Percentiles rank a stretch among this genome's conserved stretches.
Evolutionary conservation across 2,329 filamentous ascomycete species (phyloP).

Genomic region (Tympanopsis confertula): DNA sequence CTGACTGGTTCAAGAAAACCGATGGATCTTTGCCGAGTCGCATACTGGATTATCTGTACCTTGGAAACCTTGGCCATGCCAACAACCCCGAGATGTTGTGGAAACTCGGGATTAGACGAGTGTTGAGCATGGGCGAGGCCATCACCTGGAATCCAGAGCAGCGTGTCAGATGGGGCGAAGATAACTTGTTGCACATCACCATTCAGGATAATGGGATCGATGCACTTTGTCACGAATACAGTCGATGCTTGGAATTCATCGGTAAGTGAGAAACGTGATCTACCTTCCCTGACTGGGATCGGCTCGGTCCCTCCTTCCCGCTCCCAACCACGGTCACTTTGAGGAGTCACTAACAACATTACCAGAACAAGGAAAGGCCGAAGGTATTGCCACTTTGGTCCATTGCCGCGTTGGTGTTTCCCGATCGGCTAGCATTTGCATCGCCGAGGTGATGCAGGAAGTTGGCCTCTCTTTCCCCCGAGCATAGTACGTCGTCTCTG

Average conservation of each 20-base stretch:
- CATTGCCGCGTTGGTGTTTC: constrained; percentile 68
- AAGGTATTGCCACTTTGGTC: constrained; percentile 56
- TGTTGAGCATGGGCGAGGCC: constrained; percentile 60
- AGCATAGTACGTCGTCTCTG: constrained; percentile 34
- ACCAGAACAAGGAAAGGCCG: constrained; percentile 48
- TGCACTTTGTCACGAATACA: constrained; percentile 55
- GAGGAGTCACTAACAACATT: not conserved
- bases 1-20: constrained; percentile 51
- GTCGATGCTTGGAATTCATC: constrained; percentile 58
- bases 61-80: constrained; percentile 61
- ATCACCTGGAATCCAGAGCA: constrained; percentile 46
- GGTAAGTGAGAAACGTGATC: constrained; percentile 43
- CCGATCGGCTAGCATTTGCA: constrained; percentile 64
- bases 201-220: constrained; percentile 70
- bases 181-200: constrained; percentile 54
- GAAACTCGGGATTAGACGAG: constrained; percentile 52
- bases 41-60: constrained; percentile 63
- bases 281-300: not conserved
- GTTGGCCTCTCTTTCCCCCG: constrained; percentile 54
- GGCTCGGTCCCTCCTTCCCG: not conserved
- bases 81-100: constrained; percentile 59
- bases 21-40: constrained; percentile 64
- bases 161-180: constrained; percentile 38
- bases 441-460: constrained; percentile 63
- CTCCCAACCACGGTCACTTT: not conserved